phyloP scores from a whole-genome alignment of 1,284 basidiomycete species.

The Moesziomyces sp. region DNA sequence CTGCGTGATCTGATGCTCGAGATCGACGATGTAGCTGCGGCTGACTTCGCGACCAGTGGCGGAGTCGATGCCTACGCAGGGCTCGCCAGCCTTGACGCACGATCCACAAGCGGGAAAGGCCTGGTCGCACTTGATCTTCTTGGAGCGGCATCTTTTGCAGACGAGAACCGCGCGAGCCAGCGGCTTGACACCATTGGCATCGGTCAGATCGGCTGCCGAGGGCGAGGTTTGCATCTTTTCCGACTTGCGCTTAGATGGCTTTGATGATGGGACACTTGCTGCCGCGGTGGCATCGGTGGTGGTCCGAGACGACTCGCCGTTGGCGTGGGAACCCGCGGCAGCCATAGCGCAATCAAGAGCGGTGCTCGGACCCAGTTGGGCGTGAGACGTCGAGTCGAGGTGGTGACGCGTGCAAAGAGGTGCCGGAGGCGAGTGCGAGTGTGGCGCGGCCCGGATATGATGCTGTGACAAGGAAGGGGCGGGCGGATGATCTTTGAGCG shows the following conservation, averaged over 20 bases:
- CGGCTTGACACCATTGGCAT: constrained; percentile 30
- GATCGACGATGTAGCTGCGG: constrained; percentile 46
- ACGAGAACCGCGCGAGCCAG: constrained; percentile 44
- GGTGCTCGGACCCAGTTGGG: neutral
- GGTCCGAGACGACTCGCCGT: constrained; percentile 22
- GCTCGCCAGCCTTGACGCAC: constrained; percentile 48
- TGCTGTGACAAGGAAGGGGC: neutral
- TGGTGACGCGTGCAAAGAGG: no score
- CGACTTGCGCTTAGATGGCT: constrained; percentile 27
- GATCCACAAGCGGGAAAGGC: constrained; percentile 50
- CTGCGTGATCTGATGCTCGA: constrained; percentile 41
- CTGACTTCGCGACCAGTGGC: constrained; percentile 50
- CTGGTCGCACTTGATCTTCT: constrained; percentile 54
- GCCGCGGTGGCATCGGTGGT: constrained; percentile 6
- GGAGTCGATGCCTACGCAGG: constrained; percentile 47
- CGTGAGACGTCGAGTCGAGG: neutral
- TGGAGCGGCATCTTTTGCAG: constrained; percentile 48
- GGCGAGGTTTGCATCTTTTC: constrained; percentile 17
- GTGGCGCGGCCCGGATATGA: neutral
- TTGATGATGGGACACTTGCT: constrained; percentile 6
- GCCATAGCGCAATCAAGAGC: constrained; percentile 2
- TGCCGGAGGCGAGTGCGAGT: neutral
- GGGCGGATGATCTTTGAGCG: neutral
- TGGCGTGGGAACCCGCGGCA: constrained; percentile 5
- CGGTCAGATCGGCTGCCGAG: constrained; percentile 5